A percentile compares a stretch with the other conserved stretches of the same genome.
phyloP scores from a whole-genome alignment of 768 basidiomycete genomes.

The Termitomyces sp. region DNA sequence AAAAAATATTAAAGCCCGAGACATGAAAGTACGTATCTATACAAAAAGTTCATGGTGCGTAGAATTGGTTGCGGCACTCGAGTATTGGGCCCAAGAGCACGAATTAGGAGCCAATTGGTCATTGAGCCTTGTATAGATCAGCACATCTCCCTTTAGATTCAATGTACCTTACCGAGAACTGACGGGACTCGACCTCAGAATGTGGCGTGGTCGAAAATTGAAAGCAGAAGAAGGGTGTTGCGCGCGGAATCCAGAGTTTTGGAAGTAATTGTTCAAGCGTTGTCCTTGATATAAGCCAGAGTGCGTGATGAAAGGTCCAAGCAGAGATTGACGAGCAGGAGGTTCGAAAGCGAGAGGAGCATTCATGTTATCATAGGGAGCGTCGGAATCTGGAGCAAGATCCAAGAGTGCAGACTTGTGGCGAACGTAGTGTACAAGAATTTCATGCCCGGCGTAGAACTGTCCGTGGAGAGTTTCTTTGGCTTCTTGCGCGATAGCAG shows the following conservation, averaged over 20 bases:
- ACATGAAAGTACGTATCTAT: neutral
- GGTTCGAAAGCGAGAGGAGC: constrained; percentile 13
- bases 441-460: constrained; percentile 47
- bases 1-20: neutral
- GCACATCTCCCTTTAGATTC: neutral
- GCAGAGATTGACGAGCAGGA: constrained; percentile 18
- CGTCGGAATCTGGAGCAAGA: constrained; percentile 17
- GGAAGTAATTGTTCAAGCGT: constrained; percentile 12
- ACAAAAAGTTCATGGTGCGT: constrained; percentile 6
- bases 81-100: constrained; percentile 8
- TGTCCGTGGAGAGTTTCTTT: constrained; percentile 60
- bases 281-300: constrained; percentile 11
- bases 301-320: constrained; percentile 11
- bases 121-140: constrained; percentile 8
- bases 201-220: constrained; percentile 9
- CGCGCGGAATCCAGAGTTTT: constrained; percentile 14
- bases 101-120: constrained; percentile 5
- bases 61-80: constrained; percentile 2
- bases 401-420: constrained; percentile 19
- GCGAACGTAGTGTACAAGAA: constrained; percentile 33
- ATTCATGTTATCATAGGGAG: constrained; percentile 12
- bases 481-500: constrained; percentile 60
- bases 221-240: constrained; percentile 13
- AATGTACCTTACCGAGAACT: constrained; percentile 12
- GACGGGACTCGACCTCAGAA: constrained; percentile 9